A percentile compares a stretch with the other conserved stretches of the same genome.
Evolutionary conservation across 2,329 filamentous ascomycete genomes (phyloP).

Genomic region (Diaporthe citrichinensis): DNA sequence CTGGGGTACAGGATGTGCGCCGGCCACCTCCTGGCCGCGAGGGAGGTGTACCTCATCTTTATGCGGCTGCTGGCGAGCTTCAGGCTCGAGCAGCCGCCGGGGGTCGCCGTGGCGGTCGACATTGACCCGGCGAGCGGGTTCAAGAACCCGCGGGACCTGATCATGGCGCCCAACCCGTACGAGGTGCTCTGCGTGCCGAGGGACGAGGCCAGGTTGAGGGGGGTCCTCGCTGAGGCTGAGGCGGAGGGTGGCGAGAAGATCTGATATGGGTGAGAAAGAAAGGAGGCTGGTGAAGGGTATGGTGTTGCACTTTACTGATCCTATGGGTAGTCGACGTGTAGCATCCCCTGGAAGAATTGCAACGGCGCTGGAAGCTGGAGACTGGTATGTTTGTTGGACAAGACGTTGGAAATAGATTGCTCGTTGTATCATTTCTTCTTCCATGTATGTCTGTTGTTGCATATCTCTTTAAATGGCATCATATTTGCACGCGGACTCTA

Average conservation of each 20-base stretch:
- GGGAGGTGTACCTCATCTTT: constrained; percentile 67
- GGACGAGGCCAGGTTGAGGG: constrained; percentile 31
- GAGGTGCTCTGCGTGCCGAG: constrained; percentile 40
- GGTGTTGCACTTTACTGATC: background rate
- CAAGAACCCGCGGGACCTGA: constrained; percentile 36
- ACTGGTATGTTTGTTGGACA: background rate
- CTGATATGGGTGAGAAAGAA: background rate
- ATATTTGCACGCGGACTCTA: no score
- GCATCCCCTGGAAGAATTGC: background rate
- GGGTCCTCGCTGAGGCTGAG: constrained; percentile 5
- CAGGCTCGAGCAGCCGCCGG: constrained; percentile 53
- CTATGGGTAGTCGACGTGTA: background rate
- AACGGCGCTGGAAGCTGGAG: background rate
- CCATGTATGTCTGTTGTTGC: background rate
- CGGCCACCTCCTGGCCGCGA: constrained; percentile 66
- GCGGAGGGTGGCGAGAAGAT: background rate
- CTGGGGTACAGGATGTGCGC: constrained; percentile 69
- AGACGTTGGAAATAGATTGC: background rate
- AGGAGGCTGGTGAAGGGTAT: background rate
- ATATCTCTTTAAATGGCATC: background rate
- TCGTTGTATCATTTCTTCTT: background rate
- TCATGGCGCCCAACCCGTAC: constrained; percentile 34
- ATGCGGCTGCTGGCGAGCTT: constrained; percentile 65
- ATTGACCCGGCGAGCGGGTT: constrained; percentile 37
- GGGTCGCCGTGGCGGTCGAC: background rate